These are phyloP conservation scores for Gelatoporia subvermispora DNA, from an alignment of 768 basidiomycete genomes.

Conservation along the genomic window DNA sequence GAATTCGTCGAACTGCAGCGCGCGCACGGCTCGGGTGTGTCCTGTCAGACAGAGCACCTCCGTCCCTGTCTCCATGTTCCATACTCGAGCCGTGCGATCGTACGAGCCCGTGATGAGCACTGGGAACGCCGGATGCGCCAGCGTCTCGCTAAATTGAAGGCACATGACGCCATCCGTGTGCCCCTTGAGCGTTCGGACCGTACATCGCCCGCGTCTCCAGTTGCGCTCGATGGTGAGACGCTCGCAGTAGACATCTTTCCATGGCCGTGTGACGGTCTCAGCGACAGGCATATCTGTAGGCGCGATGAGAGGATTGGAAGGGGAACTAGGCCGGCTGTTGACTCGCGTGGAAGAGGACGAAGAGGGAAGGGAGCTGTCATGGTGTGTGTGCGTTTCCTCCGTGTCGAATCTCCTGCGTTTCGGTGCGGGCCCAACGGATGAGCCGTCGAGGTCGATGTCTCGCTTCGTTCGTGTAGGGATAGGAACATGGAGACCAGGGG, in stretches of 20 bases:
- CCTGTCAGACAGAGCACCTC: slow-evolving; percentile 82
- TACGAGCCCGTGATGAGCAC: slow-evolving; percentile 97
- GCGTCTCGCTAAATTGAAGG: slow-evolving; percentile 85
- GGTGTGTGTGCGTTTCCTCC: not conserved
- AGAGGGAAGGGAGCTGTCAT: slow-evolving; percentile 3
- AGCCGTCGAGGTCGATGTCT: slow-evolving; percentile 27
- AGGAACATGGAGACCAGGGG: slow-evolving; percentile 10
- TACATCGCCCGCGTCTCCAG: slow-evolving; percentile 92
- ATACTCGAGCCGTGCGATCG: slow-evolving; percentile 89
- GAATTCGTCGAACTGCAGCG: slow-evolving; percentile 92
- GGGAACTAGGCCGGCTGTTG: not conserved
- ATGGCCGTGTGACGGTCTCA: slow-evolving; percentile 69
- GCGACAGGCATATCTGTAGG: slow-evolving; percentile 7
- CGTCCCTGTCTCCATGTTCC: slow-evolving; percentile 92
- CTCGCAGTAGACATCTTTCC: slow-evolving; percentile 98
- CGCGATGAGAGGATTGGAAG: slow-evolving; percentile 24
- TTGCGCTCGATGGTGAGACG: slow-evolving; percentile 95
- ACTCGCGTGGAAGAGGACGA: slow-evolving; percentile 11
- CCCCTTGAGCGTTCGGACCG: slow-evolving; percentile 79
- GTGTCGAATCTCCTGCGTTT: slow-evolving; percentile 11
- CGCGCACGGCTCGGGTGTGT: slow-evolving; percentile 87
- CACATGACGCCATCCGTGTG: slow-evolving; percentile 98
- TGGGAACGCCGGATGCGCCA: slow-evolving; percentile 80
- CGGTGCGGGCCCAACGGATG: not conserved
- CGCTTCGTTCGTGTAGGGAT: slow-evolving; percentile 33